phyloP scores from a whole-genome alignment of 1,284 basidiomycete genomes.

The Neolentinus lepideus region DNA sequence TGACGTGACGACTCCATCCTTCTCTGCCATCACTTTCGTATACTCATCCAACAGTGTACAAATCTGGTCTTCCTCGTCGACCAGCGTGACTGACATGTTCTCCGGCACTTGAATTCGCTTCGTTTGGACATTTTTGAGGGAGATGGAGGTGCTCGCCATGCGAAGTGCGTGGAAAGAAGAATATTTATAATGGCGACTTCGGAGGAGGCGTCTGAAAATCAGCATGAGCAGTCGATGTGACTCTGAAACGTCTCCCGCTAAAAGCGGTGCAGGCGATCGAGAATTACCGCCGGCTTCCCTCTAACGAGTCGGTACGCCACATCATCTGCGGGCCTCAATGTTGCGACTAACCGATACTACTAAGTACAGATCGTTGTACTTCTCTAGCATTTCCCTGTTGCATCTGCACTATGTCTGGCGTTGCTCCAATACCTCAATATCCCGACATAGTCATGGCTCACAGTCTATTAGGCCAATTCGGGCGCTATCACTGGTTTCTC shows the following conservation, averaged over 20 bases:
- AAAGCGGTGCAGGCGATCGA: no score
- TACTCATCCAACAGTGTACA: slow-evolving; percentile 69
- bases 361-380: no score
- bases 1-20: slow-evolving; percentile 48
- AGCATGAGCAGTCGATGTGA: not conserved
- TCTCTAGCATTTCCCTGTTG: no score
- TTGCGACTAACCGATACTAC: no score
- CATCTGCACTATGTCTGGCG: not conserved
- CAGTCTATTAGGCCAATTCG: not conserved
- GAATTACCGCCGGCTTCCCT: no score
- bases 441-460: not conserved
- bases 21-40: slow-evolving; percentile 40
- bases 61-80: slow-evolving; percentile 46
- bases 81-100: slow-evolving; percentile 34
- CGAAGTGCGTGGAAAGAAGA: not conserved
- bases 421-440: not conserved
- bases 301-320: no score
- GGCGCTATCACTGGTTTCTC: not conserved
- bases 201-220: no score
- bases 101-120: not conserved
- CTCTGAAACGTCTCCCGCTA: no score
- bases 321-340: no score
- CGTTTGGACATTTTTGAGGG: not conserved
- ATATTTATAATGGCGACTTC: no score
- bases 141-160: not conserved